Percentiles rank a stretch among this genome's conserved stretches.
Conservation (phyloP, 23 red algal species). For the Gracilaria domingensis region DNA sequence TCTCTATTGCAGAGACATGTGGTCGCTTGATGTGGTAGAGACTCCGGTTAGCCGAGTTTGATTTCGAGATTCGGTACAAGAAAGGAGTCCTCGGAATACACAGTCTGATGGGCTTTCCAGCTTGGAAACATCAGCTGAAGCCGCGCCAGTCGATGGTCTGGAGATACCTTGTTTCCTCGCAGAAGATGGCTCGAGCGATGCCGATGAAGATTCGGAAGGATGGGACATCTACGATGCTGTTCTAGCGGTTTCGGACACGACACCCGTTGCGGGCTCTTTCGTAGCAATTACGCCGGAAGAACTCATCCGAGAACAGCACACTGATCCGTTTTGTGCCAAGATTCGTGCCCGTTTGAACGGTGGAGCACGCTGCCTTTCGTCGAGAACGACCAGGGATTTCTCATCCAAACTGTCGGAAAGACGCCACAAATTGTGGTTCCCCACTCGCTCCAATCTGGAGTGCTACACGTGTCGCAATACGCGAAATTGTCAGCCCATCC, state of each 20-base stretch:
- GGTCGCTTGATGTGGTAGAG: background rate
- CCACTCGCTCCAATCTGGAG: background rate
- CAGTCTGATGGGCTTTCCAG: slow-evolving; percentile 21
- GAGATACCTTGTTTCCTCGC: slow-evolving; percentile 14
- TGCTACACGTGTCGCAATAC: slow-evolving; percentile 12
- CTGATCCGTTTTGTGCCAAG: background rate
- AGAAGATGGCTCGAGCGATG: background rate
- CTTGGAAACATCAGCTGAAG: background rate
- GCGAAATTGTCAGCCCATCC: slow-evolving; percentile 13
- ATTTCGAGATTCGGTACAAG: background rate
- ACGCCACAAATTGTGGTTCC: slow-evolving; percentile 19
- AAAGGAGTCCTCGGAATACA: background rate
- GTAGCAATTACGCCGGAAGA: slow-evolving; percentile 25
- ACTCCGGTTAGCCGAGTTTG: background rate
- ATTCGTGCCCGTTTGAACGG: background rate
- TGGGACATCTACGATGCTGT: background rate
- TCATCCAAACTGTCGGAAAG: background rate
- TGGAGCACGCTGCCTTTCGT: background rate
- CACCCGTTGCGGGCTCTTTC: background rate
- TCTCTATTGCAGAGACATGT: background rate
- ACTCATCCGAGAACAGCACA: slow-evolving; percentile 20
- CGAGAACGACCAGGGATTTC: background rate
- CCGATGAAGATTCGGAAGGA: background rate
- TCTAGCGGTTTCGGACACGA: background rate
- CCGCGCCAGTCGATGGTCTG: background rate